Percentiles rank a stretch among this genome's conserved stretches.
phyloP scores from a whole-genome alignment of 1,284 basidiomycete species.

The Naganishia cerealis region DNA sequence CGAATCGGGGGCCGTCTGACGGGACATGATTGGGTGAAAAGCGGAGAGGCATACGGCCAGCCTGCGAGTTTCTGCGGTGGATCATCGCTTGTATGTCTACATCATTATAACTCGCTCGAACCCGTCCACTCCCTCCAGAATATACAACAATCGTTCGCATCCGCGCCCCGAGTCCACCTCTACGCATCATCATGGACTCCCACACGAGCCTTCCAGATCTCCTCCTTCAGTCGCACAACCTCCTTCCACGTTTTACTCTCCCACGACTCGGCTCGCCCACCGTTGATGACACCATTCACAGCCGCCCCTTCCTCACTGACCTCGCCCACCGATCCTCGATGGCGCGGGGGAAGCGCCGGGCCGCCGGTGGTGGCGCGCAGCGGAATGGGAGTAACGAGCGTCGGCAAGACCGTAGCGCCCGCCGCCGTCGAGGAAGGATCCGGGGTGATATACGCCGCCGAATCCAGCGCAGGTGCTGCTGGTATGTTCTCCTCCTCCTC shows the following conservation, averaged over 20 bases:
- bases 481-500: not conserved
- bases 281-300: slow-evolving; percentile 17
- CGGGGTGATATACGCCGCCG: slow-evolving; percentile 21
- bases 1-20: too few relatives aligned
- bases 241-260: slow-evolving; percentile 87
- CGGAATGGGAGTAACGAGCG: slow-evolving; percentile 8
- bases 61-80: too few relatives aligned
- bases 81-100: too few relatives aligned
- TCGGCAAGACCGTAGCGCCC: not conserved
- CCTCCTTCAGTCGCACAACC: slow-evolving; percentile 74
- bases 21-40: too few relatives aligned
- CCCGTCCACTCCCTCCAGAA: too few relatives aligned
- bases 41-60: too few relatives aligned
- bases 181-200: slow-evolving; percentile 56
- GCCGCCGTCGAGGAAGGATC: slow-evolving; percentile 15
- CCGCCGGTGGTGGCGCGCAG: not conserved
- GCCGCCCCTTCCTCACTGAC: slow-evolving; percentile 38
- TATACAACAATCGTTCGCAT: too few relatives aligned
- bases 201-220: slow-evolving; percentile 83
- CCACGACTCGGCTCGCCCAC: slow-evolving; percentile 65
- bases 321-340: slow-evolving; percentile 40
- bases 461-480: not conserved
- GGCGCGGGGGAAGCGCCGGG: slow-evolving; percentile 22
- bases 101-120: too few relatives aligned
- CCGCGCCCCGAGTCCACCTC: not conserved